These are phyloP conservation scores for Trametes polyzona DNA, from an alignment of 1,284 basidiomycete genomes.

Conservation along the genomic window DNA sequence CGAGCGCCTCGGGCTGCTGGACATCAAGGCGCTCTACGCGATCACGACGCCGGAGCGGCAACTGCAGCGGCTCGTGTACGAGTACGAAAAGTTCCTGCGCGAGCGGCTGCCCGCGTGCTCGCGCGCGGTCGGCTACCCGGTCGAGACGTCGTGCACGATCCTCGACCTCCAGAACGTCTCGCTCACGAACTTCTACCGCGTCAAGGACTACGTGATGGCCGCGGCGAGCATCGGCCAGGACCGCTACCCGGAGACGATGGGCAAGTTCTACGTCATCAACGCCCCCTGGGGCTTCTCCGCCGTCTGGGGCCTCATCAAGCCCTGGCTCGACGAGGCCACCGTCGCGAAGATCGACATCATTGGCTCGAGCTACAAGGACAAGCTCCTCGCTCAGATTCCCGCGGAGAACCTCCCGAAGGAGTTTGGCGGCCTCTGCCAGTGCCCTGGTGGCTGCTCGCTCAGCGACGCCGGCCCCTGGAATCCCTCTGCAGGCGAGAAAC, in stretches of 20 bases:
- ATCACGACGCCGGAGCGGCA: slow-evolving; percentile 89
- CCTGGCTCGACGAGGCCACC: slow-evolving; percentile 95
- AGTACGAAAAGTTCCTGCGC: slow-evolving; percentile 91
- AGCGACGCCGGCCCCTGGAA: slow-evolving; percentile 97
- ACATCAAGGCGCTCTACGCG: slow-evolving; percentile 83
- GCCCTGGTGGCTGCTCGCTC: slow-evolving; percentile 82
- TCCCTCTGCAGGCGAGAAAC: slow-evolving; percentile 24
- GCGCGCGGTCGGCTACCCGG: slow-evolving; percentile 73
- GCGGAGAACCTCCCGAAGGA: slow-evolving; percentile 83
- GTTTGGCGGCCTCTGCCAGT: slow-evolving; percentile 86
- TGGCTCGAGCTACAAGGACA: slow-evolving; percentile 66
- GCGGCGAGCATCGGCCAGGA: slow-evolving; percentile 89
- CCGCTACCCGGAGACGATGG: slow-evolving; percentile 94
- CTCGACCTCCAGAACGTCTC: slow-evolving; percentile 89
- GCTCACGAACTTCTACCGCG: slow-evolving; percentile 85
- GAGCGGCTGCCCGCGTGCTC: slow-evolving; percentile 87
- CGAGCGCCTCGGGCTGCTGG: slow-evolving; percentile 90
- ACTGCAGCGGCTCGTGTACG: slow-evolving; percentile 86
- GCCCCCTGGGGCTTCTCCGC: slow-evolving; percentile 91
- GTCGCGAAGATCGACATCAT: slow-evolving; percentile 92
- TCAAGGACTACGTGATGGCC: slow-evolving; percentile 89
- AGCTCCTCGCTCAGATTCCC: slow-evolving; percentile 81
- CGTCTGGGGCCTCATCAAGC: slow-evolving; percentile 90
- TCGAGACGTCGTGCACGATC: slow-evolving; percentile 99
- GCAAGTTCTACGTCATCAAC: slow-evolving; percentile 96